These are phyloP conservation scores for Parasitella parasitica DNA, from an alignment of 371 early-diverging fungal species.

Conservation along the genomic window DNA sequence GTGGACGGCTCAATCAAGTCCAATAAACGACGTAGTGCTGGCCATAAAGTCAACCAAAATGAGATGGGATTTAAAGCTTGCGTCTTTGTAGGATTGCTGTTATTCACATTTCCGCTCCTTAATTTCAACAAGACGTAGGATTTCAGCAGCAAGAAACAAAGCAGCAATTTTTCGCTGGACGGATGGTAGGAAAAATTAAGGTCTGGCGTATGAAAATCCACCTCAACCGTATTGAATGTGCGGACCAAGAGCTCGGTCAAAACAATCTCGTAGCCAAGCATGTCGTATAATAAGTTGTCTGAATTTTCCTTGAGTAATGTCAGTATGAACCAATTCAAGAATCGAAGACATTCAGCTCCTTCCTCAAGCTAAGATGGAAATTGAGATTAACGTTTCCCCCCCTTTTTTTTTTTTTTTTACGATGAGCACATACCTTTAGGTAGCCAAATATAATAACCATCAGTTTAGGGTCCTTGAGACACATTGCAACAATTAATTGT, in stretches of 20 bases:
- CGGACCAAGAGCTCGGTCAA: constrained; percentile 43
- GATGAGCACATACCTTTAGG: constrained; percentile 42
- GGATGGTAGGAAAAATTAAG: constrained; percentile 42
- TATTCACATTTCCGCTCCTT: constrained; percentile 4
- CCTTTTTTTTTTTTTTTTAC: too few species aligned
- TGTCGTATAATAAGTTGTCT: constrained; percentile 16
- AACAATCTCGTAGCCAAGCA: constrained; percentile 38
- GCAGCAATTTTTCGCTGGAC: constrained; percentile 39
- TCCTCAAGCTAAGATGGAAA: constrained; percentile 39
- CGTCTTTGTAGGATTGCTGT: not conserved
- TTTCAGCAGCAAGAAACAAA: constrained; percentile 43
- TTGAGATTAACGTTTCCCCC: too few species aligned
- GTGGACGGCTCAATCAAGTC: constrained; percentile 28
- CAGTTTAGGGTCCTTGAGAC: constrained; percentile 28
- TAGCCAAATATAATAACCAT: constrained; percentile 31
- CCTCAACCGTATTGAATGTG: constrained; percentile 38
- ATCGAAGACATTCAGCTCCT: constrained; percentile 41
- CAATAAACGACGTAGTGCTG: constrained; percentile 32
- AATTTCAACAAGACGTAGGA: constrained; percentile 37
- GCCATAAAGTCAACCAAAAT: constrained; percentile 49
- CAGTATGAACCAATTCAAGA: constrained; percentile 51
- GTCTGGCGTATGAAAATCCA: constrained; percentile 41
- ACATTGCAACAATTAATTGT: constrained; percentile 37
- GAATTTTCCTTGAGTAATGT: constrained; percentile 26
- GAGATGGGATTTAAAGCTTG: constrained; percentile 7